Conservation (phyloP, 2,329 filamentous ascomycete species). For the Exserohilum turcica region DNA sequence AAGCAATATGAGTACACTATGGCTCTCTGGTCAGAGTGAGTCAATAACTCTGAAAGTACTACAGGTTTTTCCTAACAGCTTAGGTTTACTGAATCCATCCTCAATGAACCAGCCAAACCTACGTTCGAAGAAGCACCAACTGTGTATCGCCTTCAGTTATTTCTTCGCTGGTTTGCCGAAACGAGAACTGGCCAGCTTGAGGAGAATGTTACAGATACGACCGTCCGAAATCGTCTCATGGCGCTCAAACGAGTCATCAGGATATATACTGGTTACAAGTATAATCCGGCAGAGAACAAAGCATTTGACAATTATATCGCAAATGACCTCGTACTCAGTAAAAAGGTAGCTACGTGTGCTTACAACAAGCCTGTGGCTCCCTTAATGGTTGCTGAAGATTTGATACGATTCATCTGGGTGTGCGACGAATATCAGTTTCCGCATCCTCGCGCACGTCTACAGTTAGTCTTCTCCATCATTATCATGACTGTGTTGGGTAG, state of each 20-base stretch:
- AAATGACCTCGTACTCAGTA: background rate
- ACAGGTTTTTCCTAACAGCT: background rate
- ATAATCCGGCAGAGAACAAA: constrained; percentile 7
- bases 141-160: constrained; percentile 3
- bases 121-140: background rate
- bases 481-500: background rate
- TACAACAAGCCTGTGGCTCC: constrained; percentile 10
- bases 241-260: constrained; percentile 15
- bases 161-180: constrained; percentile 9
- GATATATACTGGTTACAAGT: constrained; percentile 7
- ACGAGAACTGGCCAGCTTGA: constrained; percentile 10
- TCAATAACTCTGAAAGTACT: background rate
- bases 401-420: constrained; percentile 10
- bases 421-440: constrained; percentile 12
- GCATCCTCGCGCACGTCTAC: constrained; percentile 7
- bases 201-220: constrained; percentile 13
- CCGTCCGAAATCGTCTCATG: constrained; percentile 6
- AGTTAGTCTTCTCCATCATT: constrained; percentile 10
- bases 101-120: background rate
- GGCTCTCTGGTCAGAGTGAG: background rate
- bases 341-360: constrained; percentile 4
- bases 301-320: constrained; percentile 2
- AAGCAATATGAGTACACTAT: background rate
- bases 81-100: background rate
- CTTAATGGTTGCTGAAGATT: constrained; percentile 6